Evolutionary conservation across 2,329 filamentous ascomycete species (phyloP).

Genomic region (Pseudocercospora fuligena): DNA sequence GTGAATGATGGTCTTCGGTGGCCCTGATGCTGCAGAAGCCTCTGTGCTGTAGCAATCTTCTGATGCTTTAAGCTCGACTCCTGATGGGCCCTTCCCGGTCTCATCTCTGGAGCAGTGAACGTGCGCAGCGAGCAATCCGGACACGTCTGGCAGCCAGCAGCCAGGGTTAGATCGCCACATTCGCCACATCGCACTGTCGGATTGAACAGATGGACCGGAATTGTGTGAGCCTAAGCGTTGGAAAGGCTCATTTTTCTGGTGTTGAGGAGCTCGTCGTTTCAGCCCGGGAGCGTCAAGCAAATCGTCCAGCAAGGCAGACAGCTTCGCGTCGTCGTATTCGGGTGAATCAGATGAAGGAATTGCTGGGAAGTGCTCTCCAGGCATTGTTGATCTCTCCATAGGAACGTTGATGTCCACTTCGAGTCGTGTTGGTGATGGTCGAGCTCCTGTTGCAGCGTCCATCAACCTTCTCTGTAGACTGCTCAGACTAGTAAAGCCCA

Average conservation of each 20-base stretch:
- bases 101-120: neutral
- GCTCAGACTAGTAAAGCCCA: conserved; percentile 21
- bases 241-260: neutral
- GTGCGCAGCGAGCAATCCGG: conserved; percentile 25
- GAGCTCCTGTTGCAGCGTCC: conserved; percentile 14
- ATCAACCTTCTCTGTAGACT: conserved; percentile 35
- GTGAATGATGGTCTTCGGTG: conserved; percentile 64
- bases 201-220: conserved; percentile 7
- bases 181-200: conserved; percentile 26
- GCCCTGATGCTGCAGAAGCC: neutral
- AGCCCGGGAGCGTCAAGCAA: conserved; percentile 38
- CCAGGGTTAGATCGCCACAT: conserved; percentile 29
- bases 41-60: neutral
- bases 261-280: conserved; percentile 22
- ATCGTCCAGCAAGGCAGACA: conserved; percentile 37
- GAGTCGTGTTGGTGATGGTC: neutral
- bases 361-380: neutral
- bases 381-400: neutral
- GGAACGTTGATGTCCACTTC: conserved; percentile 6
- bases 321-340: conserved; percentile 38
- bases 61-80: neutral
- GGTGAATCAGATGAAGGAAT: conserved; percentile 16
- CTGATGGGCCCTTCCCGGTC: conserved; percentile 8
- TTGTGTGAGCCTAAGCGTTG: neutral
- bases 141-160: conserved; percentile 29